Percentiles rank a stretch among this genome's conserved stretches.
Conservation (phyloP, 352 stramenopile species). For the Blastocystis sp. region DNA sequence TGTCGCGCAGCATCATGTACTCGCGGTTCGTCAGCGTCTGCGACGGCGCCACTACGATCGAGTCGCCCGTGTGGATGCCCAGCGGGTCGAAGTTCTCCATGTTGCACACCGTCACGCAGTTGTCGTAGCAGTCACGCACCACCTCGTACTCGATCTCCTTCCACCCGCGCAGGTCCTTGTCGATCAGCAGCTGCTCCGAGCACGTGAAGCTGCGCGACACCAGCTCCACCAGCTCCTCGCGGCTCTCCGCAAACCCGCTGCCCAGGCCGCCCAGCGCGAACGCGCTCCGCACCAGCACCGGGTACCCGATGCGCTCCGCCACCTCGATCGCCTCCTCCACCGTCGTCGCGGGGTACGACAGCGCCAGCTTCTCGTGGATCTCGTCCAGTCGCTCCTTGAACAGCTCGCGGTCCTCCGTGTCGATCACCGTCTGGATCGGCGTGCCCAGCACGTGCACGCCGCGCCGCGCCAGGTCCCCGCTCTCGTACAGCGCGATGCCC, state of each 20-base stretch:
- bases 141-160: constrained; percentile 98
- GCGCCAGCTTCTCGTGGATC: constrained; percentile 92
- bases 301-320: constrained; percentile 89
- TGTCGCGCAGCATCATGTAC: constrained; percentile 94
- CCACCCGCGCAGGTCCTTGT: constrained; percentile 92
- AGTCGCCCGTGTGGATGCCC: constrained; percentile 93
- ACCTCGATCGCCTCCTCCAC: constrained; percentile 86
- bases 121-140: constrained; percentile 88
- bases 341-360: constrained; percentile 84
- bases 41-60: constrained; percentile 92
- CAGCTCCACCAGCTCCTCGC: constrained; percentile 78
- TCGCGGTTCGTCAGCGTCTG: constrained; percentile 92
- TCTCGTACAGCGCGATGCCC: constrained; percentile 89
- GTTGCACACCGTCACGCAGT: constrained; percentile 95
- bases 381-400: constrained; percentile 90
- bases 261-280: constrained; percentile 95
- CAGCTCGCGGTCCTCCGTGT: constrained; percentile 94
- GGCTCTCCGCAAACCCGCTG: constrained; percentile 88
- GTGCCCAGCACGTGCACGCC: constrained; percentile 90
- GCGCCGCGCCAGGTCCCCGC: constrained; percentile 87
- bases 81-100: constrained; percentile 98
- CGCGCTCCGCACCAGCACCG: constrained; percentile 90
- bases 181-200: constrained; percentile 92
- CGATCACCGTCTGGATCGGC: constrained; percentile 90
- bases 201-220: constrained; percentile 74